phyloP scores from a whole-genome alignment of 495 filamentous ascomycete genomes.

The Hypomontagnella monticulosa region DNA sequence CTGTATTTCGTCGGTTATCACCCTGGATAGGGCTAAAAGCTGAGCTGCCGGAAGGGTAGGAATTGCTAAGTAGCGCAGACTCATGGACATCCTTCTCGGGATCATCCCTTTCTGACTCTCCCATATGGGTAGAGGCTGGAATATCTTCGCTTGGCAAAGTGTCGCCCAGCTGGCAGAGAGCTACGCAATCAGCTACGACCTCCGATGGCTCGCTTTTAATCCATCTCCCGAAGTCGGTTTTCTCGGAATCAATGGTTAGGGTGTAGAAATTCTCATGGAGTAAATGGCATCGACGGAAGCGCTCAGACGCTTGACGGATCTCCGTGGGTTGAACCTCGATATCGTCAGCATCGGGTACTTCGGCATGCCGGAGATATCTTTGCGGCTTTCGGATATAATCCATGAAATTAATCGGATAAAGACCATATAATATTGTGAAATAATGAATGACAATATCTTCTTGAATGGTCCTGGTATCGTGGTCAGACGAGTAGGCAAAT shows the following conservation, averaged over 20 bases:
- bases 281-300: conserved; percentile 71
- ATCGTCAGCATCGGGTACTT: conserved; percentile 69
- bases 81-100: conserved; percentile 36
- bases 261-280: conserved; percentile 80
- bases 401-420: conserved; percentile 83
- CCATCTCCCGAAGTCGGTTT: conserved; percentile 74
- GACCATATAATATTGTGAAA: conserved; percentile 80
- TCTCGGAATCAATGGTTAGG: conserved; percentile 74
- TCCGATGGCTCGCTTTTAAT: conserved; percentile 76
- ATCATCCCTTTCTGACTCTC: conserved; percentile 22
- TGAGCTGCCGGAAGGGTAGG: conserved; percentile 35
- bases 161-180: conserved; percentile 49
- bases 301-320: conserved; percentile 73
- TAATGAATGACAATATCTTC: conserved; percentile 77
- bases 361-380: conserved; percentile 70
- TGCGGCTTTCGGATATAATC: conserved; percentile 80
- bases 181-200: conserved; percentile 75
- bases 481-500: conserved; percentile 62
- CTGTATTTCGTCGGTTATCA: conserved; percentile 58
- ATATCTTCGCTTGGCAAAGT: conserved; percentile 15
- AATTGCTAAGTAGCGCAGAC: conserved; percentile 50
- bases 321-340: conserved; percentile 76
- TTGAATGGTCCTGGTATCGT: conserved; percentile 69
- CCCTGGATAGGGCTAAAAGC: conserved; percentile 27
- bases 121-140: conserved; percentile 3